phyloP scores from a whole-genome alignment of 176 grass and related monocot species.

The Calamus simplicifolius region DNA sequence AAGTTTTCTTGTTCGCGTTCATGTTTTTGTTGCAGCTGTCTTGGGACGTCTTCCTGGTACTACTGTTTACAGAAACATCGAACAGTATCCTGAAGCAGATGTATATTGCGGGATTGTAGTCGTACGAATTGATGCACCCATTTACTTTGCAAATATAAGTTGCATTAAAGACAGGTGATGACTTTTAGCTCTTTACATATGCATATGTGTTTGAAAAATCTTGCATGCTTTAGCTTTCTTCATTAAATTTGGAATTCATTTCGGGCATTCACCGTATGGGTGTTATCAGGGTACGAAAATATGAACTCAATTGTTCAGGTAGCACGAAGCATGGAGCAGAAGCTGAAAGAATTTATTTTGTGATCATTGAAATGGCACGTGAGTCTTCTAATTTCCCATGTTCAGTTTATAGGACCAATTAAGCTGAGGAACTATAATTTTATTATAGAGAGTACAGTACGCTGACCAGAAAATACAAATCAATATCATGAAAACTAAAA shows the following conservation, averaged over 20 bases:
- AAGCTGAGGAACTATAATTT: no score
- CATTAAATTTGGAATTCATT: neutral
- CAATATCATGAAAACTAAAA: no score
- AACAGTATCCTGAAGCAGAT: constrained; percentile 87
- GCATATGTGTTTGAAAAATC: neutral
- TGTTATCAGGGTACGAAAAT: constrained; percentile 68
- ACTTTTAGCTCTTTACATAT: constrained; percentile 12
- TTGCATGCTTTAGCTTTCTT: neutral
- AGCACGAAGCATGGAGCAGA: constrained; percentile 58
- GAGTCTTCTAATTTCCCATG: constrained; percentile 14
- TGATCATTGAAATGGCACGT: constrained; percentile 97
- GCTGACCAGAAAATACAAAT: no score
- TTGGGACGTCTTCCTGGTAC: constrained; percentile 90
- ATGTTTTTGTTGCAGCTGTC: constrained; percentile 41
- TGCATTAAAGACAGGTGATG: constrained; percentile 86
- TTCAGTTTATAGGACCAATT: no score
- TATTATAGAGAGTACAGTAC: no score
- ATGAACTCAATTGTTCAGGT: constrained; percentile 58
- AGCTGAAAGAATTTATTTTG: constrained; percentile 74
- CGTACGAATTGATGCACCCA: constrained; percentile 85
- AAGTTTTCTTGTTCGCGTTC: no score
- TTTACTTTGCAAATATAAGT: constrained; percentile 98
- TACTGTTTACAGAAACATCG: constrained; percentile 77
- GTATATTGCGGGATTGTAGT: constrained; percentile 85
- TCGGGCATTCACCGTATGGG: neutral